Base-by-base conservation (phyloP, 768 basidiomycete species). In the Trametes cingulata region DNA sequence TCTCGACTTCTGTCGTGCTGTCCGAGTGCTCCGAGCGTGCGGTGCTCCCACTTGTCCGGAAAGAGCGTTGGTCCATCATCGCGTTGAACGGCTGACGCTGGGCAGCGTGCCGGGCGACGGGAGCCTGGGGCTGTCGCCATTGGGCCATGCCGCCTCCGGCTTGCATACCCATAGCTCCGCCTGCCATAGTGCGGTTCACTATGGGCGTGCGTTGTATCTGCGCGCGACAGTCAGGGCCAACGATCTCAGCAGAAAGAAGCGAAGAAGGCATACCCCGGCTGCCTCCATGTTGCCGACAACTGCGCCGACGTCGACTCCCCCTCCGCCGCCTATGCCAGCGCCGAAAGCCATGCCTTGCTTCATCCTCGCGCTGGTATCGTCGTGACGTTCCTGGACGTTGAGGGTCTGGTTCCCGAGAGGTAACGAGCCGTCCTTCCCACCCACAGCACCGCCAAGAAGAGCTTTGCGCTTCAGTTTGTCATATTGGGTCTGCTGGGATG, bases 391-490 rank as follows among this genome's bases (percentile, higher is more conserved):
- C 12, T 52, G 45, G 20, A 52, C 73, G 25, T 55, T 58, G 1
- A 52, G 42, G 5, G 56, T 40, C 15, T 69, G 65, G 37, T 59
- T 59, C 20, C 47, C 62, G 19, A 60, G 55, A 6, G 61, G 59
- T 9, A 58, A 14, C 8, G 48, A 50, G 29, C 51, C 55, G 19
- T 59, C 59, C 17, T 56, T 58, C 17, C 52, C 37, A 2, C 29
- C 54, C 1, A 64, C 65, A n/a, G 59, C 58, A 1, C 60, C 63
- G n/a, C 77, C 85, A 22, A 94, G 82, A 17, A 94, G 78, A 14
- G 89, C 83, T 67, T 85, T 93, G 57, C 91, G 83, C 74, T 91
- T 94, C 65, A 92, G 80, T 69, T 90, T 91, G 69, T 94, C 92
- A 61, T 88, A 83, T 66, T 91, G 89, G 41, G 75, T 76, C 91